Evolutionary conservation across 2,329 filamentous ascomycete species (phyloP).

Genomic region (Decorospora gaudefroyi): DNA sequence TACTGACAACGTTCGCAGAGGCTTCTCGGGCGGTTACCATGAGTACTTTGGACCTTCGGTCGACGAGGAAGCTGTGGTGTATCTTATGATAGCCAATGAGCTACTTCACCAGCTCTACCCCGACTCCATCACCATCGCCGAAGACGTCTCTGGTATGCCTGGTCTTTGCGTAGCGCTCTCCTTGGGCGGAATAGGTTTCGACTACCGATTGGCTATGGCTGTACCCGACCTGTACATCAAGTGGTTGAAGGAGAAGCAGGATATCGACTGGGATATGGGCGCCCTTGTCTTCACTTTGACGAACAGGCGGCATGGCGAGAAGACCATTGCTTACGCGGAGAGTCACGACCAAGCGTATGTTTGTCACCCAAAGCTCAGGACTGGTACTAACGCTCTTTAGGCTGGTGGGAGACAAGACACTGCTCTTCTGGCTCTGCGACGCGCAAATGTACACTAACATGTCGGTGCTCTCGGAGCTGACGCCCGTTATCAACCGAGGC

Average conservation of each 20-base stretch:
- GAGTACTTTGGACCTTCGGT: constrained; percentile 92
- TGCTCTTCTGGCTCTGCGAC: constrained; percentile 98
- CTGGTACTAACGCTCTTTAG: constrained; percentile 53
- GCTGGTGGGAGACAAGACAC: constrained; percentile 91
- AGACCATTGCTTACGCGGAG: constrained; percentile 97
- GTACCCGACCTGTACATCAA: constrained; percentile 99
- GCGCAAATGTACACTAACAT: constrained; percentile 98
- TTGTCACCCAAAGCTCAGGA: neutral
- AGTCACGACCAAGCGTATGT: constrained; percentile 96
- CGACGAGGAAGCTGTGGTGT: constrained; percentile 91
- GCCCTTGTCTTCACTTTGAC: constrained; percentile 84
- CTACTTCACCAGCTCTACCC: constrained; percentile 92
- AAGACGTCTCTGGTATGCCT: constrained; percentile 98
- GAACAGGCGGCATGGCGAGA: constrained; percentile 92
- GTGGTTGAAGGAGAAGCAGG: constrained; percentile 88
- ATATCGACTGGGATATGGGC: constrained; percentile 89
- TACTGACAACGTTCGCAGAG: constrained; percentile 58
- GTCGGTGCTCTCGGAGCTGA: constrained; percentile 83
- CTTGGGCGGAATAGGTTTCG: constrained; percentile 90
- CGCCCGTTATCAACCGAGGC: constrained; percentile 84
- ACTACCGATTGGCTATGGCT: constrained; percentile 97
- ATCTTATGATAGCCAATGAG: constrained; percentile 95
- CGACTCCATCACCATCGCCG: constrained; percentile 85
- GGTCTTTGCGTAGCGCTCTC: constrained; percentile 86
- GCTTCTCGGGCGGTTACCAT: constrained; percentile 96